Base-by-base conservation (phyloP, 2,329 filamentous ascomycete species). In the Neoascochyta sp. region DNA sequence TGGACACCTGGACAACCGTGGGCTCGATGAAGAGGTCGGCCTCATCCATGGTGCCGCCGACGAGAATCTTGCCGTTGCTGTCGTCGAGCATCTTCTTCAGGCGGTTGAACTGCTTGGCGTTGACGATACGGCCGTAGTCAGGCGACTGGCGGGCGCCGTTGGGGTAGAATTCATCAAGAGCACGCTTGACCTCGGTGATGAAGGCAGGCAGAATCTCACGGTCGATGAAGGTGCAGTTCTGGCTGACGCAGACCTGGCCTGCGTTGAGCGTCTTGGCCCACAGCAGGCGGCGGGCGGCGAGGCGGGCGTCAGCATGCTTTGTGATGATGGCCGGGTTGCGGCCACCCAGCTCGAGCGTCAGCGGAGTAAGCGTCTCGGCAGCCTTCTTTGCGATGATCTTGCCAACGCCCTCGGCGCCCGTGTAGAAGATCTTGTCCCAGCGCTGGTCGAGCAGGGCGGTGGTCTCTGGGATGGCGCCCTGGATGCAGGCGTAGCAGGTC, bases 401-500 rank as follows among this genome's bases (percentile, higher is more conserved):
- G 26, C 86, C 92, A 11, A 95, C 87, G 16, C 60, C 68, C 29
- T 75, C 74, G 52, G 80, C 81, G 32, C 92, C 92, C 1, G 92
- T 98, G 69, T 95, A 98, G 71, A 92, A 89, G 54, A 98, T 93
- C 75, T 95, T 96, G 68, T 93, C 89, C 83, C 89, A 98, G 63
- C 90, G 90, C 68, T 88, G 78, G 35, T 90, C 79, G 18, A 98
- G 75, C 24, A 96, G 68, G 9, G 80, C 80, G 24, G 84, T 86
- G 4, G 84, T 88, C 70, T 95, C 87, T 9, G 81, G 73, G 12
- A 95, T 67, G 16, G 71, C 80, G 38, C 92, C 92, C 60, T 95
- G 92, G 46, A 95, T 71, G 36, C 87, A 76, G 19, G 71, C 68
- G 65, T 87, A 95, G 48, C 80, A 81, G 10, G 78, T 76, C 2